Evolutionary conservation across 2,329 filamentous ascomycete species (phyloP), one percentile per base, ranked within the genome.

Genomic region (Teratosphaeriaceae sp.): DNA sequence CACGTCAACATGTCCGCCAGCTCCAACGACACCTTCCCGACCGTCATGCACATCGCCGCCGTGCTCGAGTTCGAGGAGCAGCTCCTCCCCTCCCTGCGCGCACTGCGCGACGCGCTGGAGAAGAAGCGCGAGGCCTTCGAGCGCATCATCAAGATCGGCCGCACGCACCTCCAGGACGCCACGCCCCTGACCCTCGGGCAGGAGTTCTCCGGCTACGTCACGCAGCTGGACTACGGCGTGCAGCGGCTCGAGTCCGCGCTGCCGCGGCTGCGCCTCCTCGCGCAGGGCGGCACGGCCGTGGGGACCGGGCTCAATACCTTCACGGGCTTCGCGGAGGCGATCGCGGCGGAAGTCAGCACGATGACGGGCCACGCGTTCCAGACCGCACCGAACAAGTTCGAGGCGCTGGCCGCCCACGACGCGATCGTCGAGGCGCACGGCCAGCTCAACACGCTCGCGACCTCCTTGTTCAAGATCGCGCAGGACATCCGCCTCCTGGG

Each of bases 1-100:
- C 92, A 98, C 68, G 92, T 98, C 69, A 98, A 98, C 80, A 94
- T 94, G 81, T 94, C 86, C 53, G 92, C 92, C 57, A 96, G 88
- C 38, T 97, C 92, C 61, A 98, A 98, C 75, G 92, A 98, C 67
- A 96, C 90, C 57, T 98, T 98, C 80, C 92, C 92, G 31, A 97
- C 92, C 54, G 92, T 96, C 65, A 98, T 98, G 92, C 92, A 97
- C 76, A 96, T 98, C 64, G 90, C 92, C 48, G 90, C 90, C 51
- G 89, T 97, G 38, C 78, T 97, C 47, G 92, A 97, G 68, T 77
- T 96, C 48, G 88, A 96, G 72, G 77, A 84, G 62, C 78, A 84
- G 57, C 82, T 98, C 35, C 71, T 97, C 15, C 92, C 92, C 29
- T 77, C 88, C 38, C 76, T 97, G 50, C 82, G 76, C 68, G 88